Evolutionary conservation across 2,329 filamentous ascomycete species (phyloP).

Genomic region (Pseudocercospora eumusae): DNA sequence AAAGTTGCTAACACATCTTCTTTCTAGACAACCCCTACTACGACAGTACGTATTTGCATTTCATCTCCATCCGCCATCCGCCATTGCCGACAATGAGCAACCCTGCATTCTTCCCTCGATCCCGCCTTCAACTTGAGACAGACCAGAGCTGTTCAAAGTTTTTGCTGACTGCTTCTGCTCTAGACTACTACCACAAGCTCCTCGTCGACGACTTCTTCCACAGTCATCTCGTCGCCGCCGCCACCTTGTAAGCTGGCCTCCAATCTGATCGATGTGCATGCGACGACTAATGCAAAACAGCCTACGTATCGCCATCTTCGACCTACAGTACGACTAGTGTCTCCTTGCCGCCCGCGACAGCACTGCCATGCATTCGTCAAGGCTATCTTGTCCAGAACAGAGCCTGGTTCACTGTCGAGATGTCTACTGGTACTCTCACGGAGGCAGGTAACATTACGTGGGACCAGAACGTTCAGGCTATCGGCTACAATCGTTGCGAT

Average conservation of each 20-base stretch:
- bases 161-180: too few relatives aligned
- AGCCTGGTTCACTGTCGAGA: slow-evolving; percentile 4
- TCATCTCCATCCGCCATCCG: too few relatives aligned
- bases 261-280: background rate
- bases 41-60: background rate
- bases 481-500: slow-evolving; percentile 16
- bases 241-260: background rate
- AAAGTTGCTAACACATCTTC: background rate
- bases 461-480: slow-evolving; percentile 9
- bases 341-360: background rate
- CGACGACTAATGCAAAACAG: background rate
- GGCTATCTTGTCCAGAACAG: slow-evolving; percentile 13
- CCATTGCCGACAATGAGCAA: too few relatives aligned
- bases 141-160: background rate
- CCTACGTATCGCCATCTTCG: background rate
- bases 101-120: background rate
- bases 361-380: slow-evolving; percentile 6
- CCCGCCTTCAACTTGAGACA: background rate
- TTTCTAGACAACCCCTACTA: background rate
- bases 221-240: background rate
- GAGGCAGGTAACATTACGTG: slow-evolving; percentile 5
- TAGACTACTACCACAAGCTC: background rate
- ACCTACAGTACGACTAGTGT: background rate
- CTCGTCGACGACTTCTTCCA: background rate
- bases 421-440: background rate